Percentiles rank a stretch among this genome's conserved stretches.
phyloP scores from a whole-genome alignment of 208 protist genomes.

The Histomonas meleagridis region DNA sequence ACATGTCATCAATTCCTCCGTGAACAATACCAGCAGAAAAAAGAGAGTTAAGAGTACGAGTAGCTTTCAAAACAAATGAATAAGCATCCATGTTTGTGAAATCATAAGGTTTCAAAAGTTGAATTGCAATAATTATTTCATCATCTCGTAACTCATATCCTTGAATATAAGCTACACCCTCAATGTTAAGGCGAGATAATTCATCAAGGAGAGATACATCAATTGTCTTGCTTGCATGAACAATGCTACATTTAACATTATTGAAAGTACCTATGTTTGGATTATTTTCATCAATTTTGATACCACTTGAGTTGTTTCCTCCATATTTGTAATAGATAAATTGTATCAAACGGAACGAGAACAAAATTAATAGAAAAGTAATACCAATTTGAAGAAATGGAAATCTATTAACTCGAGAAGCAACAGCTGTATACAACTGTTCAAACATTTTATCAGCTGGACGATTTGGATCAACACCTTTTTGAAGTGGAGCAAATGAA shows the following conservation, averaged over 20 bases:
- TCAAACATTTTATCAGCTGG: not conserved
- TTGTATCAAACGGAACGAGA: not conserved
- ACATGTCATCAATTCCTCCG: not conserved
- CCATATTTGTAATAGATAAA: not conserved
- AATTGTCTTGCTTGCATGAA: no score
- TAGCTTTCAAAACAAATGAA: not conserved
- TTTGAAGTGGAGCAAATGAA: not conserved
- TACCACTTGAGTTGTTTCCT: not conserved
- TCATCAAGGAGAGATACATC: no score
- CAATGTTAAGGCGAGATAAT: not conserved
- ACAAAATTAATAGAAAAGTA: not conserved
- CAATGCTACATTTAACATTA: no score
- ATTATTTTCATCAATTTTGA: not conserved
- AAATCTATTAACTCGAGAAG: not conserved
- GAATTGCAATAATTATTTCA: not conserved
- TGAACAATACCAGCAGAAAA: not conserved
- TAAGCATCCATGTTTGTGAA: not conserved
- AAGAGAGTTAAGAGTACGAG: not conserved
- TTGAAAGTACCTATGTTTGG: not conserved
- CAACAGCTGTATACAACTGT: not conserved
- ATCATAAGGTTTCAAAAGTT: not conserved
- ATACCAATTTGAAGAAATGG: not conserved
- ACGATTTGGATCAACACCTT: not conserved
- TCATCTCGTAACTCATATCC: not conserved
- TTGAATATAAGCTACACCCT: not conserved